Conservation (phyloP, 192 early-diverging fungal species). For the Thamnidium elegans region DNA sequence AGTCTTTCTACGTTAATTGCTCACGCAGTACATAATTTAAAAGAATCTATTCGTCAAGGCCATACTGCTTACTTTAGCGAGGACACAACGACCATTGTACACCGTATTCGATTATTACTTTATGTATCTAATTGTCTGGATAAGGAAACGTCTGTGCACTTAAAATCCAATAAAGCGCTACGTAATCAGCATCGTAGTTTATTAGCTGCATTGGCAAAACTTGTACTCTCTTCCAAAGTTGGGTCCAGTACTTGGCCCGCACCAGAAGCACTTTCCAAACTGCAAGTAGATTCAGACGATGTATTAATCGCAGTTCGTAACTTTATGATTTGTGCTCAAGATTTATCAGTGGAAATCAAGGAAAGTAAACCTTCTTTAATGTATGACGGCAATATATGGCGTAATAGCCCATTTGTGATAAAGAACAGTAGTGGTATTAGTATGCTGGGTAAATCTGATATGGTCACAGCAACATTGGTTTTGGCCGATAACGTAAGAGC, state of each 20-base stretch:
- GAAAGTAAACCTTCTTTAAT: conserved; percentile 21
- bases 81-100: conserved; percentile 51
- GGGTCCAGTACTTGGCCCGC: conserved; percentile 69
- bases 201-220: conserved; percentile 62
- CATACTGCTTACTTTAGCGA: conserved; percentile 6
- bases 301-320: conserved; percentile 61
- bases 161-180: conserved; percentile 37
- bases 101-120: conserved; percentile 68
- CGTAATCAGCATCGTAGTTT: conserved; percentile 43
- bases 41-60: conserved; percentile 33
- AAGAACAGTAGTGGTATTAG: not conserved
- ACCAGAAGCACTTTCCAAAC: conserved; percentile 63
- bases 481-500: conserved; percentile 8
- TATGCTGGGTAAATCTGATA: not conserved
- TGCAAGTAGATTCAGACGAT: conserved; percentile 59
- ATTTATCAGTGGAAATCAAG: conserved; percentile 36
- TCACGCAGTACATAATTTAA: conserved; percentile 54
- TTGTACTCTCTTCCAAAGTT: conserved; percentile 69
- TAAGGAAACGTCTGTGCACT: conserved; percentile 52
- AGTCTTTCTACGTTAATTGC: conserved; percentile 44
- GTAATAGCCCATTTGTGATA: not conserved
- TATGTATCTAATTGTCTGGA: conserved; percentile 55
- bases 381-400: not conserved
- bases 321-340: conserved; percentile 58
- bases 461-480: not conserved